These are phyloP conservation scores for Yamadazyma philogaea DNA, from an alignment of 805 yeast species.

Conservation along the genomic window DNA sequence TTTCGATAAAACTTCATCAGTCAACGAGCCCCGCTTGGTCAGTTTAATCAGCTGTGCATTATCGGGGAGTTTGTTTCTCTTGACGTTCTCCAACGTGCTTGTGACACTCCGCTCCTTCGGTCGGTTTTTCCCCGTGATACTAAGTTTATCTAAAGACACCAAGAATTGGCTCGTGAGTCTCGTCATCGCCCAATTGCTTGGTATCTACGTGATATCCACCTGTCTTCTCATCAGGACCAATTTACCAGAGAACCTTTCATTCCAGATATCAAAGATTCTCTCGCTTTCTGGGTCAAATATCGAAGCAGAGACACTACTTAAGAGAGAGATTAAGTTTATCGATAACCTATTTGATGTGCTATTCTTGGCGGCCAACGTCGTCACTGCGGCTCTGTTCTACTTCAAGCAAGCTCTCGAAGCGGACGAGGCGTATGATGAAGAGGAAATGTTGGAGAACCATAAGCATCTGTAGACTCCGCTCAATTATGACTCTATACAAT, in stretches of 20 bases:
- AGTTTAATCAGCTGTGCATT: conserved; percentile 49
- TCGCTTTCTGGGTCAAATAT: conserved; percentile 31
- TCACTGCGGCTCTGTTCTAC: conserved; percentile 4
- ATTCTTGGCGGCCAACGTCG: conserved; percentile 30
- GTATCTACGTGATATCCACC: conserved; percentile 51
- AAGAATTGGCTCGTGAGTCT: conserved; percentile 37
- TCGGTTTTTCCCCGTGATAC: conserved; percentile 24
- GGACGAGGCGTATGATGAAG: conserved; percentile 29
- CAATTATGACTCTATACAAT: not conserved
- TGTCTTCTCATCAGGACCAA: conserved; percentile 48
- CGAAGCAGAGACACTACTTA: conserved; percentile 17
- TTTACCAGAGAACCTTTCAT: conserved; percentile 43
- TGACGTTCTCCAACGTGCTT: conserved; percentile 64
- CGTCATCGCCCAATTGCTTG: conserved; percentile 44
- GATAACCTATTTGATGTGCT: conserved; percentile 53
- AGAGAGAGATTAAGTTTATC: conserved; percentile 43
- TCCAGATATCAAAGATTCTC: conserved; percentile 37
- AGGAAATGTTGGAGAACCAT: conserved; percentile 26
- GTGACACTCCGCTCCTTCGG: conserved; percentile 56
- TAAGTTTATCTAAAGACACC: conserved; percentile 13
- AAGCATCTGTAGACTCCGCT: not conserved
- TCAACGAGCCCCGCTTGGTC: conserved; percentile 39
- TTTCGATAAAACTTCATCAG: conserved; percentile 16
- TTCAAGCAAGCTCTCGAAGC: conserved; percentile 1
- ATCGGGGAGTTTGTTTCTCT: conserved; percentile 56